Evolutionary conservation across 2,329 filamentous ascomycete species (phyloP).

Genomic region (Penicillium sp.): DNA sequence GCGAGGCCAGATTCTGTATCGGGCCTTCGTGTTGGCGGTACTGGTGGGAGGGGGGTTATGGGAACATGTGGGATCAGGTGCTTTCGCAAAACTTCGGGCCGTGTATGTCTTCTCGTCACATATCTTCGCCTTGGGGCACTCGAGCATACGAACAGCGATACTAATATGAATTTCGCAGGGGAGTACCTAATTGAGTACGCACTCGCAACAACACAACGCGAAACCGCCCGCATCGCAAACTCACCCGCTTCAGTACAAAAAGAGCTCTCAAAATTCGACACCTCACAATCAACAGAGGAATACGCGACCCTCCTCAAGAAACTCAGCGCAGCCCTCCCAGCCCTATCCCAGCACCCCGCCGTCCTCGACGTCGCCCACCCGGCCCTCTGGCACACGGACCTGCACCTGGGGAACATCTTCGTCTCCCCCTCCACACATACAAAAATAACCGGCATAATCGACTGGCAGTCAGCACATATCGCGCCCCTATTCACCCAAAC

Average conservation of each 20-base stretch:
- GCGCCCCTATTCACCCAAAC: slow-evolving; percentile 31
- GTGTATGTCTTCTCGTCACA: slow-evolving; percentile 18
- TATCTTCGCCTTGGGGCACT: no score
- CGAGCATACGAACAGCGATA: not conserved
- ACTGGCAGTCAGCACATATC: slow-evolving; percentile 31
- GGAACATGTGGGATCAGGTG: not conserved
- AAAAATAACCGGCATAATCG: slow-evolving; percentile 30
- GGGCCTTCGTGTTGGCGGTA: slow-evolving; percentile 23
- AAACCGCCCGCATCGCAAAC: slow-evolving; percentile 13
- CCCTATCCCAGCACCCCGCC: slow-evolving; percentile 22
- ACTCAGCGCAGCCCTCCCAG: slow-evolving; percentile 18
- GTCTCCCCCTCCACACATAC: slow-evolving; percentile 25
- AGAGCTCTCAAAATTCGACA: slow-evolving; percentile 21
- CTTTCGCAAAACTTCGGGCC: slow-evolving; percentile 16
- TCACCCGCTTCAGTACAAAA: slow-evolving; percentile 18
- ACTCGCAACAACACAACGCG: slow-evolving; percentile 22
- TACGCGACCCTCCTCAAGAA: slow-evolving; percentile 25
- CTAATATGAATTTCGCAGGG: slow-evolving; percentile 16
- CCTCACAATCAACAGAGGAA: slow-evolving; percentile 25
- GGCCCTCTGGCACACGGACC: slow-evolving; percentile 29
- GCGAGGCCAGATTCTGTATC: slow-evolving; percentile 23
- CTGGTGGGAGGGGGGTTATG: not conserved
- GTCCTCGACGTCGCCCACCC: slow-evolving; percentile 20
- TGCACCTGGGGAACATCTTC: slow-evolving; percentile 33
- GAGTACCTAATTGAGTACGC: slow-evolving; percentile 21